Evolutionary conservation across 768 basidiomycete species (phyloP).

Genomic region (Kwoniella shandongensis): DNA sequence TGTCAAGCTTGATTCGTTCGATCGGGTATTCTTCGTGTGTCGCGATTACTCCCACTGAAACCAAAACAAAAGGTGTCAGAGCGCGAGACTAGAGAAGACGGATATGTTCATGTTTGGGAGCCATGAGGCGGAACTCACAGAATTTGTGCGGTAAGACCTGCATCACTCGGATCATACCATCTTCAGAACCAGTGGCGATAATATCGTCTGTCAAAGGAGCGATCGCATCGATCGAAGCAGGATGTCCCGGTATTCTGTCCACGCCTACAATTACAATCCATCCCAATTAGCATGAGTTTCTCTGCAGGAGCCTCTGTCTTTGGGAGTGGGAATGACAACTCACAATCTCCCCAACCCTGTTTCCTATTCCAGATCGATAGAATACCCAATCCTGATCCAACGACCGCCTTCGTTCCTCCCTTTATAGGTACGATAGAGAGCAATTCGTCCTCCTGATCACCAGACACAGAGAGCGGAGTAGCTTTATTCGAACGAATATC

Average conservation of each 20-base stretch:
- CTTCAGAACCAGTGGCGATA: conserved; percentile 85
- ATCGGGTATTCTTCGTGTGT: conserved; percentile 91
- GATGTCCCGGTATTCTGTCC: conserved; percentile 64
- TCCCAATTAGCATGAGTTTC: not conserved
- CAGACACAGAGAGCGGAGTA: conserved; percentile 78
- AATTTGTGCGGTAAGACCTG: conserved; percentile 85
- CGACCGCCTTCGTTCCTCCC: conserved; percentile 77
- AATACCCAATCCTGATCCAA: conserved; percentile 86
- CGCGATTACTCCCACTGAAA: conserved; percentile 72
- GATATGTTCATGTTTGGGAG: not conserved
- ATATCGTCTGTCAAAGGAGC: conserved; percentile 69
- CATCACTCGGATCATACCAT: conserved; percentile 83
- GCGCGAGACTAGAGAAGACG: not conserved
- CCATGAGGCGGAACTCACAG: conserved; percentile 33
- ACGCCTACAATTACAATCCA: conserved; percentile 19
- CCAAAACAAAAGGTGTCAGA: not conserved
- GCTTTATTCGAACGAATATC: conserved; percentile 80
- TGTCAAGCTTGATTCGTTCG: conserved; percentile 74
- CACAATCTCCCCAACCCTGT: conserved; percentile 84
- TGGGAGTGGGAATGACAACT: conserved; percentile 7
- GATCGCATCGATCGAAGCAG: conserved; percentile 83
- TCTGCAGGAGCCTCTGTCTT: too few species aligned
- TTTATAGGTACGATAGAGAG: conserved; percentile 82
- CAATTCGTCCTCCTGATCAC: conserved; percentile 94
- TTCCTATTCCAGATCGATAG: conserved; percentile 84